A percentile compares a stretch with the other conserved stretches of the same genome.
These are phyloP conservation scores for Mucor plumbeus DNA, from an alignment of 371 early-diverging fungal species.

Conservation along the genomic window DNA sequence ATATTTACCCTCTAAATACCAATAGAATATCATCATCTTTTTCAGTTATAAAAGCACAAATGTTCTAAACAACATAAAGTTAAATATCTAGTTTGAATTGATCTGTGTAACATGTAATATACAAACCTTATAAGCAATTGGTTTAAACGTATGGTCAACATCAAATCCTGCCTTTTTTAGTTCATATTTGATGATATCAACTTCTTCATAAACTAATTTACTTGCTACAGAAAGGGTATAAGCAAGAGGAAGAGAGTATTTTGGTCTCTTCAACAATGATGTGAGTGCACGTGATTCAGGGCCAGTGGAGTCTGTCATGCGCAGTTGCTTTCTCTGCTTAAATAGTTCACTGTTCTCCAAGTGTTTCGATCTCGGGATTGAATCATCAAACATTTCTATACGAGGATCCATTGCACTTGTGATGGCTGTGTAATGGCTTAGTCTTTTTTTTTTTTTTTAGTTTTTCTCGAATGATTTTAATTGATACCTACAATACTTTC, in stretches of 20 bases:
- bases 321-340: conserved; percentile 24
- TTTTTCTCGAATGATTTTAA: neutral
- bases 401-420: conserved; percentile 43
- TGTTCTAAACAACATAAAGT: conserved; percentile 42
- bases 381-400: conserved; percentile 36
- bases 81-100: neutral
- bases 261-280: conserved; percentile 32
- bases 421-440: conserved; percentile 21
- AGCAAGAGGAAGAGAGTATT: conserved; percentile 57
- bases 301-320: conserved; percentile 24
- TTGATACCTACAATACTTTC: conserved; percentile 32
- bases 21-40: conserved; percentile 64
- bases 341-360: conserved; percentile 33
- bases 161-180: conserved; percentile 60
- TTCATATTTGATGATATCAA: conserved; percentile 61
- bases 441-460: neutral
- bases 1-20: conserved; percentile 59
- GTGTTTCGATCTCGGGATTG: conserved; percentile 29
- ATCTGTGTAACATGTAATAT: conserved; percentile 10
- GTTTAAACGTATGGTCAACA: conserved; percentile 55
- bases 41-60: conserved; percentile 64
- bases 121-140: conserved; percentile 62
- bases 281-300: conserved; percentile 22
- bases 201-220: conserved; percentile 63
- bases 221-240: conserved; percentile 61